Conservation (phyloP, 1,139 yeast species). For the Candida pseudoviswanathii region DNA sequence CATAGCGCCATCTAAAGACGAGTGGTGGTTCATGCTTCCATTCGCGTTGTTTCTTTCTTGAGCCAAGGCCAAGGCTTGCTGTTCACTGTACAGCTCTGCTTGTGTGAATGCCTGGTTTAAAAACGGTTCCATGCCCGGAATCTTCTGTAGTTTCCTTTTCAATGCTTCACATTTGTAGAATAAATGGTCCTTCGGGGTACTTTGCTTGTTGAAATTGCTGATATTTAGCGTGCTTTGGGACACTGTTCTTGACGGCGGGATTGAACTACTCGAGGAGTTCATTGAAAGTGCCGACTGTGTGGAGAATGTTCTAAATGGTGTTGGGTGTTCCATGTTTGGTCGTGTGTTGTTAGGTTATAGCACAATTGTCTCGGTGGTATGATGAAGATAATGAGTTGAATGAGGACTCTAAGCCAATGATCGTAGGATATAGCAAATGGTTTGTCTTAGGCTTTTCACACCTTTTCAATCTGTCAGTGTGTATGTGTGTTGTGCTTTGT, state of each 20-base stretch:
- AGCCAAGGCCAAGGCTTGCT: conserved; percentile 65
- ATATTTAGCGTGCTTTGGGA: conserved; percentile 48
- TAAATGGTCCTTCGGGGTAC: conserved; percentile 69
- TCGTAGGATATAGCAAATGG: too few species aligned
- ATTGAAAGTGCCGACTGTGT: conserved; percentile 34
- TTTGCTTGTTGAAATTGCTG: conserved; percentile 59
- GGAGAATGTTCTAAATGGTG: conserved; percentile 42
- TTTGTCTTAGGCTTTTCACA: too few species aligned
- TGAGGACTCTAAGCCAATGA: too few species aligned
- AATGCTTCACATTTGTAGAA: conserved; percentile 70
- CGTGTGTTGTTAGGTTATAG: background rate
- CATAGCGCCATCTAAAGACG: conserved; percentile 13
- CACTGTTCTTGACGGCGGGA: conserved; percentile 34
- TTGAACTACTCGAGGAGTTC: conserved; percentile 24
- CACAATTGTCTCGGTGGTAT: too few species aligned
- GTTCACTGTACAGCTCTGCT: conserved; percentile 71
- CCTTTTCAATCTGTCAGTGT: too few species aligned
- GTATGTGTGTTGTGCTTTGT: too few species aligned
- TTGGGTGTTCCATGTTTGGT: conserved; percentile 15
- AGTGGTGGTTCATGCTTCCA: conserved; percentile 5
- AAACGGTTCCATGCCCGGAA: conserved; percentile 76
- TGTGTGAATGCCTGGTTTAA: conserved; percentile 53
- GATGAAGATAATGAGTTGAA: too few species aligned
- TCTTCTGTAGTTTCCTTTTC: conserved; percentile 56
- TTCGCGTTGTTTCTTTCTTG: conserved; percentile 25